Conservation (phyloP, 2,329 filamentous ascomycete genomes). For the Incumbomyces lentus region DNA sequence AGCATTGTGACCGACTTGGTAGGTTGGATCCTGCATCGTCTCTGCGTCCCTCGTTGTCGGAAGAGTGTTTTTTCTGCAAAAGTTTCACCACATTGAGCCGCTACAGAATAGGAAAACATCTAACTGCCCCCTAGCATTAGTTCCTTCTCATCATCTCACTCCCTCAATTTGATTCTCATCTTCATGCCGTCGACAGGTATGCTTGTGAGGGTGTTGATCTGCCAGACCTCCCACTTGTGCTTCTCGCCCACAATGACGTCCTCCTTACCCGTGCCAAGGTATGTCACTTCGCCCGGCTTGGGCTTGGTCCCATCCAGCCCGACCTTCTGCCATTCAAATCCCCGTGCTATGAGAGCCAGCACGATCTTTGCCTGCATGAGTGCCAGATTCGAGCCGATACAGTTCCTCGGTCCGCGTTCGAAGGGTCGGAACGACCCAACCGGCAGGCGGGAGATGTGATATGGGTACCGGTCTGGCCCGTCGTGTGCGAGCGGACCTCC, state of each 20-base stretch:
- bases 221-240: slow-evolving; percentile 12
- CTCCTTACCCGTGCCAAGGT: slow-evolving; percentile 4
- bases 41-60: no score
- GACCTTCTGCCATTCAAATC: slow-evolving; percentile 37
- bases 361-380: slow-evolving; percentile 44
- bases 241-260: slow-evolving; percentile 9
- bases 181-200: slow-evolving; percentile 15
- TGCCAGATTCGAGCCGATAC: slow-evolving; percentile 48
- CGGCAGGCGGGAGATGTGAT: slow-evolving; percentile 17
- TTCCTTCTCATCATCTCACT: background rate
- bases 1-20: no score
- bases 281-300: background rate
- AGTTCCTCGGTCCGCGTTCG: slow-evolving; percentile 44
- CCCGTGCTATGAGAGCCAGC: slow-evolving; percentile 39
- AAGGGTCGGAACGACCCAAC: slow-evolving; percentile 46
- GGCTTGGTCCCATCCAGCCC: slow-evolving; percentile 11
- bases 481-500: background rate
- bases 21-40: no score
- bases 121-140: no score
- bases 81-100: no score
- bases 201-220: slow-evolving; percentile 11
- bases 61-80: no score
- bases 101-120: no score
- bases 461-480: background rate
- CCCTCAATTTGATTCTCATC: slow-evolving; percentile 12